Percentiles rank a stretch among this genome's conserved stretches.
Conservation (phyloP, 176 grass and related monocot species). For the Zoysia pacifica region DNA sequence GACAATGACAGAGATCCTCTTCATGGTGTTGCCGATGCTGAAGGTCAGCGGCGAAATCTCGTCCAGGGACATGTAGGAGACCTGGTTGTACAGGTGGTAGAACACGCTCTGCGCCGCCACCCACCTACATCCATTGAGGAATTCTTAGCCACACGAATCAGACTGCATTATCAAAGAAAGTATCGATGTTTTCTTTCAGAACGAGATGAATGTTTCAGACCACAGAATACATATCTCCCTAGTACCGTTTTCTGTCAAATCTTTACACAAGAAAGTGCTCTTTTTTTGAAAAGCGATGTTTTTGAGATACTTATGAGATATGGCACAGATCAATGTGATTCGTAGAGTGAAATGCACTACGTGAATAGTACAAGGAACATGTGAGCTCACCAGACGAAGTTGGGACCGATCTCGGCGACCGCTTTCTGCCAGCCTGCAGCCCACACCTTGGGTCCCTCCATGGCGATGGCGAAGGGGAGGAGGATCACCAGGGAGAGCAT, state of each 20-base stretch:
- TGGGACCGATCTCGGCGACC: slow-evolving; percentile 76
- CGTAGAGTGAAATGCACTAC: not conserved
- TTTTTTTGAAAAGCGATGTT: not conserved
- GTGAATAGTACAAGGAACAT: slow-evolving; percentile 31
- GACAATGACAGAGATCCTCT: slow-evolving; percentile 92
- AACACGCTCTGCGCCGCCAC: slow-evolving; percentile 92
- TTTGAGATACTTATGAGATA: slow-evolving; percentile 4
- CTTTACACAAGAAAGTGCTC: not conserved
- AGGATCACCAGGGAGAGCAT: slow-evolving; percentile 89
- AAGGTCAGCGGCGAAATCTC: slow-evolving; percentile 95
- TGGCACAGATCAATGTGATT: not conserved
- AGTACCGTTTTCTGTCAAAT: slow-evolving; percentile 1
- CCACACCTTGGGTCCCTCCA: slow-evolving; percentile 94
- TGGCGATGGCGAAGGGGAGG: slow-evolving; percentile 77
- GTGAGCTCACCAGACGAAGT: slow-evolving; percentile 81
- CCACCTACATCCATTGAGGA: slow-evolving; percentile 61
- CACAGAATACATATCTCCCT: slow-evolving; percentile 19
- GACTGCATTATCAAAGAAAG: slow-evolving; percentile 24
- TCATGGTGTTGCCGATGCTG: slow-evolving; percentile 97
- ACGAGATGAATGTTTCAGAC: not conserved
- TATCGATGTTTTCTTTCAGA: not conserved
- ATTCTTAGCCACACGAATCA: slow-evolving; percentile 29
- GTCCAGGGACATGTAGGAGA: slow-evolving; percentile 96
- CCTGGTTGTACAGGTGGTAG: slow-evolving; percentile 99
- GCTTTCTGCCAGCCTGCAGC: slow-evolving; percentile 87